Conservation (phyloP, 306 rosid species). For the Cucumis hystrix region DNA sequence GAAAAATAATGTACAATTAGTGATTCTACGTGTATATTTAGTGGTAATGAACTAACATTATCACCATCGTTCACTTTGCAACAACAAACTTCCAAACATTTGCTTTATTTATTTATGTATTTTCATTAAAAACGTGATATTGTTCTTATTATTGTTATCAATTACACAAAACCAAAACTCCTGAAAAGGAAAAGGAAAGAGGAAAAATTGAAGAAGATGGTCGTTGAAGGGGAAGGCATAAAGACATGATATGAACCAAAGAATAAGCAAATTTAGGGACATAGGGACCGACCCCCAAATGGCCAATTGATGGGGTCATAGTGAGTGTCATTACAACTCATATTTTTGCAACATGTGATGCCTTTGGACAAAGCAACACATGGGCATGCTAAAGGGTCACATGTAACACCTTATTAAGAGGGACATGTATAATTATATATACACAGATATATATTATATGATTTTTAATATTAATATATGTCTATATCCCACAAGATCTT, state of each 20-base stretch:
- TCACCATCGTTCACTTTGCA: too few relatives aligned
- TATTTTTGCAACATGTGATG: not conserved
- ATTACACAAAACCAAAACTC: not conserved
- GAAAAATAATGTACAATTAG: too few relatives aligned
- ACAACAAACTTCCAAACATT: too few relatives aligned
- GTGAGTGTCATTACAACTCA: not conserved
- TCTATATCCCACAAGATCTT: not conserved
- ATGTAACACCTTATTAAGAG: not conserved
- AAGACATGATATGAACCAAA: not conserved
- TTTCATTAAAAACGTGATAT: too few relatives aligned
- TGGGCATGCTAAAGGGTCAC: not conserved
- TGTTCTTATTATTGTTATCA: not conserved
- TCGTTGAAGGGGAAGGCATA: not conserved
- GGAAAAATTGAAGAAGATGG: not conserved
- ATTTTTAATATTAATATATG: not conserved
- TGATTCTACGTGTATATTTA: too few relatives aligned
- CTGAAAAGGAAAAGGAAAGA: not conserved
- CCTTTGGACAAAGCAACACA: not conserved
- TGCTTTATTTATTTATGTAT: too few relatives aligned
- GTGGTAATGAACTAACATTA: too few relatives aligned
- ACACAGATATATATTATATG: too few relatives aligned
- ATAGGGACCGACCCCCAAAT: not conserved
- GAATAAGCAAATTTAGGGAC: not conserved
- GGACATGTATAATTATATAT: not conserved
- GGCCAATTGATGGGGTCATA: not conserved